Conservation (phyloP, 2,329 filamentous ascomycete species). For the Neonectria punicea region DNA sequence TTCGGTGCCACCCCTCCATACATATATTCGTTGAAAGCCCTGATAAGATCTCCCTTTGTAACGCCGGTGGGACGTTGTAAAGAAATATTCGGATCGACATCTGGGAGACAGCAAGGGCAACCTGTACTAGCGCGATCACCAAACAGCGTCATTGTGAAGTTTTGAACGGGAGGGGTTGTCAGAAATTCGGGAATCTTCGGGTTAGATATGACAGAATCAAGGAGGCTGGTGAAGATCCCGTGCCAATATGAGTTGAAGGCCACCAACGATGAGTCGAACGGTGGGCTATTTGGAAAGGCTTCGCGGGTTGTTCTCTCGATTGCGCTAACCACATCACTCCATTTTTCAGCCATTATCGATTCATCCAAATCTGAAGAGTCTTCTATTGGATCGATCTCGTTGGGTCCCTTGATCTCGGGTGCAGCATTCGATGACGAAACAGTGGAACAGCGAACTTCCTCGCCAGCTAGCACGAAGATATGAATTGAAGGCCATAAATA, state of each 20-base stretch:
- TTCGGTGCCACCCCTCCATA: constrained; percentile 15
- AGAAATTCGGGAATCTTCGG: constrained; percentile 9
- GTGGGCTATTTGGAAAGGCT: constrained; percentile 8
- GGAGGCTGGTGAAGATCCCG: constrained; percentile 4
- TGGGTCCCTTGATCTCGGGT: not conserved
- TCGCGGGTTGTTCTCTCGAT: constrained; percentile 3
- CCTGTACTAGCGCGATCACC: not conserved
- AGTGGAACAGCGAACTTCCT: not conserved
- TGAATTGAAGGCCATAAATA: no score
- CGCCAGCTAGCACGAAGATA: no score
- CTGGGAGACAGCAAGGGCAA: constrained; percentile 20
- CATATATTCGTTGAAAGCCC: constrained; percentile 4
- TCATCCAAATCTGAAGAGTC: not conserved
- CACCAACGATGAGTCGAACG: constrained; percentile 2
- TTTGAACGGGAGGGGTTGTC: constrained; percentile 8
- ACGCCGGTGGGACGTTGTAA: constrained; percentile 16
- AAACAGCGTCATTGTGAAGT: constrained; percentile 16
- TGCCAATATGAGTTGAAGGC: constrained; percentile 22
- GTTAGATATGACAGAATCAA: not conserved
- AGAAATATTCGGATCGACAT: constrained; percentile 8
- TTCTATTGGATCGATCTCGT: not conserved
- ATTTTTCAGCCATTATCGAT: constrained; percentile 5
- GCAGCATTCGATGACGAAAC: not conserved
- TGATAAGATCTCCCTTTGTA: constrained; percentile 19
- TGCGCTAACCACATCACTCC: constrained; percentile 4